phyloP scores from a whole-genome alignment of 225 moss, liverwort and hornwort species.

The Climacium dendroides region DNA sequence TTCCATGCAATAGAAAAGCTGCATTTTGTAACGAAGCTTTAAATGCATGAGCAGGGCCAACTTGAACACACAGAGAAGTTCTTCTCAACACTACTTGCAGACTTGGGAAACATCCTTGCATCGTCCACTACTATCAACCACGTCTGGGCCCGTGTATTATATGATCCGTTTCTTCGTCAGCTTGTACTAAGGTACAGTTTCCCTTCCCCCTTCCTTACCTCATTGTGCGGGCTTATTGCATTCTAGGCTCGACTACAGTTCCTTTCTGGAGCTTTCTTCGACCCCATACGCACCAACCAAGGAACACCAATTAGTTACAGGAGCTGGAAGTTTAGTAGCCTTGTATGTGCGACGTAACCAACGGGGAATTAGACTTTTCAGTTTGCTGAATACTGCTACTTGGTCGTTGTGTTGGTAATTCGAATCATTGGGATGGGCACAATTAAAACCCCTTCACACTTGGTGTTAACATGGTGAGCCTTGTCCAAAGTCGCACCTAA shows the following conservation, averaged over 20 bases:
- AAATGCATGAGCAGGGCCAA: slow-evolving; percentile 21
- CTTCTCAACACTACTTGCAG: slow-evolving; percentile 37
- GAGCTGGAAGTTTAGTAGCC: background rate
- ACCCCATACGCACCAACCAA: background rate
- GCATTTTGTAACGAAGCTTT: background rate
- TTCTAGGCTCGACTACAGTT: background rate
- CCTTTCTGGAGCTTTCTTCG: background rate
- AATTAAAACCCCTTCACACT: background rate
- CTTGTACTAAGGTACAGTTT: slow-evolving; percentile 58
- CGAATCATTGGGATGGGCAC: background rate
- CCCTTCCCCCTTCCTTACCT: background rate
- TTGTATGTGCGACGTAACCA: background rate
- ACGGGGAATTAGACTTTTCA: background rate
- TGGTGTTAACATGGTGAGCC: background rate
- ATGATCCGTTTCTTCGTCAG: slow-evolving; percentile 81
- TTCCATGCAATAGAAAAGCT: background rate
- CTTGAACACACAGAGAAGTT: slow-evolving; percentile 36
- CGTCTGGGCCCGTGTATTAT: slow-evolving; percentile 64
- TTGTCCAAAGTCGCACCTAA: background rate
- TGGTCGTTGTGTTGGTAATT: background rate
- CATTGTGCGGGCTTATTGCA: background rate
- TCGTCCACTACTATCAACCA: slow-evolving; percentile 30
- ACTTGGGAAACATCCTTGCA: slow-evolving; percentile 59
- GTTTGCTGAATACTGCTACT: background rate
- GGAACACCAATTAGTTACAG: background rate